Base-by-base conservation (phyloP, 371 early-diverging fungal species). In the Rhizopus sp. region DNA sequence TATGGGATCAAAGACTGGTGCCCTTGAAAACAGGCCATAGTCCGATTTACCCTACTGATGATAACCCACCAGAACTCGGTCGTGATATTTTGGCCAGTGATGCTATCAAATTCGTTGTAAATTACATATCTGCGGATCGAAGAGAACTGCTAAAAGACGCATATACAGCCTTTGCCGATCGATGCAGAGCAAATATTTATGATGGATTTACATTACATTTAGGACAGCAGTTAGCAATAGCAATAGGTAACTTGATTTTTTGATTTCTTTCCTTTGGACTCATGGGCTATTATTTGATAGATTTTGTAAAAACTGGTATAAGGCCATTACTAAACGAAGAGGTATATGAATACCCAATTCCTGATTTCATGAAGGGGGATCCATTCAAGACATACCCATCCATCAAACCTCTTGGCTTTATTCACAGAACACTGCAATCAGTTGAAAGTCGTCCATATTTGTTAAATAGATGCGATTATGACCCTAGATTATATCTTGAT, bases 341-440 rank as follows among this genome's bases (percentile, higher is more conserved):
- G 4, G 55, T 78, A 0, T 48, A 62, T 10, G 80, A 83, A 2
- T 65, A 53, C 13, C 55, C 58, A 4, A 86, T 70, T 49, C 93
- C 93, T 2, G 88, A 90, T 51, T 93, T 87, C 60, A 86, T 91
- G 88, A 75, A 86, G 30, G 78, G 79, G 46, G 57, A 62, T 0
- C 53, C 52, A 12, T 69, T 76, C 13, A 42, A 49, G 10, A 54
- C 73, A 0, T 90, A 90, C 53, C 5, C 1, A 0, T 86, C 86
- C 5, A 46, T 50, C 35, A 78, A 82, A 15, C 72, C 80, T 3
- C 49, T 86, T 0, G 89, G 89, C 0, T 48, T 54, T 8, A 69
- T 91, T 0, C 89, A 81, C 59, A 70, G 84, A 0, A 45, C 45
- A 5, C 55, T 55, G 1, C 49, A 76, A 23, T 5, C 35, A 9